Evolutionary conservation across 2,329 filamentous ascomycete species (phyloP), one percentile per base, ranked within the genome.

Genomic region (Cladosporium colombiae): DNA sequence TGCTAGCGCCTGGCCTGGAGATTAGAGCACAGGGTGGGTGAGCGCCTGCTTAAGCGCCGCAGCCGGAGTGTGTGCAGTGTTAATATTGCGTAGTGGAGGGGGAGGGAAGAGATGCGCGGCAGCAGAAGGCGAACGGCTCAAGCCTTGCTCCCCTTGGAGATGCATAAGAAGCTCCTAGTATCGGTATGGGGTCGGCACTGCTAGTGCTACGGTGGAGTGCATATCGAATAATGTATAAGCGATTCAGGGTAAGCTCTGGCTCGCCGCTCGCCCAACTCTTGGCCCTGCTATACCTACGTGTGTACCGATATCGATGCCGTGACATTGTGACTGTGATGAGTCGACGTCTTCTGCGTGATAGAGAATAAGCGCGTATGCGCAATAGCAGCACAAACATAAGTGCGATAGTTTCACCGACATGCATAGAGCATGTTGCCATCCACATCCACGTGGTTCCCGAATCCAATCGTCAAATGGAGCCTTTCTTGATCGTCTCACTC

Each of bases 171-270:
- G 14, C 10, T 46, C n/a, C 40, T 23, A 46, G 40, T 46, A 37
- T 57, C 31, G 55, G 55, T 57, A 57, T 40, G 55, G 55, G 55
- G 55, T 57, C 55, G 55, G 55, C 33, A 57, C 11, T 35, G 31
- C 55, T 57, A 57, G 31, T 57, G 55, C 23, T 25, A 33, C 21
- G 33, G 33, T 57, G 55, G 55, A 57, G 55, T 57, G 55, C 55
- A 57, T 57, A 57, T 29, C 27, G 27, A 29, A 46, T 21, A 46
- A n/a, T 21, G 52, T 33, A 27, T 53, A 46, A 46, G n/a, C 40
- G 52, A 31, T 55, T 55, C 52, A 27, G 52, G 52, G 52, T 55
- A 55, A 55, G 52, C 52, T 55, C 52, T 55, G 52, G 25, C 52
- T 55, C 8, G 18, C 52, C 31, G 25, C 52, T 55, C 8, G 18